Base-by-base conservation (phyloP, 164 flowering plant species). In the Tinospora cordifolia region DNA sequence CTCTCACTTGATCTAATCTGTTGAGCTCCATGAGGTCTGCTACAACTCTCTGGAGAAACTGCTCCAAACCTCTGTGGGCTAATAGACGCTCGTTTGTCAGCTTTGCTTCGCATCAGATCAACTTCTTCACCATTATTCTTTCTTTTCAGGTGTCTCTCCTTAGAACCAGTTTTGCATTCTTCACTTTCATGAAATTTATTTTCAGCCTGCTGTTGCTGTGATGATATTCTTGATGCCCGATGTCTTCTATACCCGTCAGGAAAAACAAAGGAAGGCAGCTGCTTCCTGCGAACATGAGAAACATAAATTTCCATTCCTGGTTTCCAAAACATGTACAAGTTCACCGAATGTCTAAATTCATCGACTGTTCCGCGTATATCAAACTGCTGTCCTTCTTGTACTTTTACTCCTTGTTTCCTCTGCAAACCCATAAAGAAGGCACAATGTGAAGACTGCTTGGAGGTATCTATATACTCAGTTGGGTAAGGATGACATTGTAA, bases 401-500 rank as follows among this genome's bases (percentile, higher is more conserved):
- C 80, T 69, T 41, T 73, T 64, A 80, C 90, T 36, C 98, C 99
- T 76, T 87, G 84, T 71, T 87, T 91, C 80, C 96, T 83, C 77
- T 90, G 99, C 80, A 95, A 84, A 21, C 99, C 99, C 98, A 95
- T 86, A 71, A 91, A 95, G 69, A 90, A 95, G 1, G 94, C 88
- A 81, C 86, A 82, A 78, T 95, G 91, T 34, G 88, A 72, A 75
- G 88, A 87, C 67, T 80, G 87, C 78, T 82, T 88, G 26, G 89
- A 83, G 5, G 80, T 73, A 69, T 95, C 97, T 6, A 77, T 69
- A 71, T 87, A 91, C 62, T 95, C 93, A 74, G 82, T 83, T 7
- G 98, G 99, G 75, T 90, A 87, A 49, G 98, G 99, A 81, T 95
- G 99, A 76, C 98, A 92, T 75, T 89, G 97, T 85, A 95, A 76